phyloP scores from a whole-genome alignment of 306 rosid genomes.

The Cucumis cinereus region DNA sequence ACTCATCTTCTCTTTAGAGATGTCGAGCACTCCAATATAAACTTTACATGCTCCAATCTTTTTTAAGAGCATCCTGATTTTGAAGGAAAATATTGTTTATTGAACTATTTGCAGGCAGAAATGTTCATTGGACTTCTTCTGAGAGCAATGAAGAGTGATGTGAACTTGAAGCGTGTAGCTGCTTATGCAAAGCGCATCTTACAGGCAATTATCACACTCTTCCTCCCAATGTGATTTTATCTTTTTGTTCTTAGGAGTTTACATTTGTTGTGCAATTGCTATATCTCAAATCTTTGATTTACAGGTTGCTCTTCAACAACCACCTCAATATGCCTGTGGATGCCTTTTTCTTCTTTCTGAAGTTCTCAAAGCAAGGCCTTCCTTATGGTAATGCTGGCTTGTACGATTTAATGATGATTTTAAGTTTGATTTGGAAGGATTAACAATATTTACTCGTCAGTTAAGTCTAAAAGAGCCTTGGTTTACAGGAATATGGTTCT shows the following conservation, averaged over 20 bases:
- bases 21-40: not conserved
- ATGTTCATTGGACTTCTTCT: constrained; percentile 86
- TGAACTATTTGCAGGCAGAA: constrained; percentile 47
- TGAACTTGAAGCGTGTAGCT: constrained; percentile 75
- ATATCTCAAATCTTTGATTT: not conserved
- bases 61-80: not conserved
- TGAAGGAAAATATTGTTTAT: not conserved
- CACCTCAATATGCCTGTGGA: constrained; percentile 91
- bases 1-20: not conserved
- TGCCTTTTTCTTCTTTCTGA: constrained; percentile 92
- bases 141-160: constrained; percentile 86
- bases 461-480: not conserved
- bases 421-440: not conserved
- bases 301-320: constrained; percentile 95
- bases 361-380: constrained; percentile 84
- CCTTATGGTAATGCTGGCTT: constrained; percentile 50
- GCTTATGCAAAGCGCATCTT: constrained; percentile 78
- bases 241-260: not conserved
- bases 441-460: not conserved
- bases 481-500: constrained; percentile 59
- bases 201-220: constrained; percentile 34
- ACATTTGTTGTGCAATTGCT: not conserved
- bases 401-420: not conserved
- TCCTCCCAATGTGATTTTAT: not conserved
- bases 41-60: not conserved